Conservation (phyloP, 192 early-diverging fungal genomes). For the Coemansia sp. region DNA sequence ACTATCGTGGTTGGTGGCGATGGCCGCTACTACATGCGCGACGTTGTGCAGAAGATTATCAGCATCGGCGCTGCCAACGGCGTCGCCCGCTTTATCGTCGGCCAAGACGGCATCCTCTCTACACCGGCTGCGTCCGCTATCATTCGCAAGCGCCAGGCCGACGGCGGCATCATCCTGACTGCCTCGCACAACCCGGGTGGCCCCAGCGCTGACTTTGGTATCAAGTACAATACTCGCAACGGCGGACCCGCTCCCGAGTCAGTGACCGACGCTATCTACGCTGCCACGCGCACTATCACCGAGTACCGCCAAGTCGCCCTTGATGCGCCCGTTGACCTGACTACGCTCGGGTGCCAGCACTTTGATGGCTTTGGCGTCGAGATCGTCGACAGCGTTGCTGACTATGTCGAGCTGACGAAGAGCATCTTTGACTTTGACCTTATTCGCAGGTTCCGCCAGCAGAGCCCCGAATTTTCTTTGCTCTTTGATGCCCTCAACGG, state of each 20-base stretch:
- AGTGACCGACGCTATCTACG: constrained; percentile 92
- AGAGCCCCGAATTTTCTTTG: constrained; percentile 73
- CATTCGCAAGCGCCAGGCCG: constrained; percentile 84
- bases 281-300: constrained; percentile 70
- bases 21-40: constrained; percentile 84
- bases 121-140: constrained; percentile 94
- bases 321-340: constrained; percentile 65
- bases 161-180: constrained; percentile 92
- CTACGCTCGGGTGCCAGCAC: constrained; percentile 59
- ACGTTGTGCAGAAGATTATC: constrained; percentile 87
- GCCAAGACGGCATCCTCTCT: constrained; percentile 88
- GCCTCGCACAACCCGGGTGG: constrained; percentile 99
- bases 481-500: constrained; percentile 96
- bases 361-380: constrained; percentile 71
- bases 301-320: constrained; percentile 59
- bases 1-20: constrained; percentile 95
- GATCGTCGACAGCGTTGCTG: constrained; percentile 82
- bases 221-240: constrained; percentile 97
- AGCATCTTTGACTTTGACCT: constrained; percentile 90
- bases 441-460: constrained; percentile 74
- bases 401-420: constrained; percentile 86
- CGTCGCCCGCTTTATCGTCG: constrained; percentile 85
- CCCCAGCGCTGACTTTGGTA: constrained; percentile 96
- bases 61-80: constrained; percentile 81
- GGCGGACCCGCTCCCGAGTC: constrained; percentile 95